Conservation (phyloP, 176 grass and related monocot genomes). For the Pontederia paniculata region DNA sequence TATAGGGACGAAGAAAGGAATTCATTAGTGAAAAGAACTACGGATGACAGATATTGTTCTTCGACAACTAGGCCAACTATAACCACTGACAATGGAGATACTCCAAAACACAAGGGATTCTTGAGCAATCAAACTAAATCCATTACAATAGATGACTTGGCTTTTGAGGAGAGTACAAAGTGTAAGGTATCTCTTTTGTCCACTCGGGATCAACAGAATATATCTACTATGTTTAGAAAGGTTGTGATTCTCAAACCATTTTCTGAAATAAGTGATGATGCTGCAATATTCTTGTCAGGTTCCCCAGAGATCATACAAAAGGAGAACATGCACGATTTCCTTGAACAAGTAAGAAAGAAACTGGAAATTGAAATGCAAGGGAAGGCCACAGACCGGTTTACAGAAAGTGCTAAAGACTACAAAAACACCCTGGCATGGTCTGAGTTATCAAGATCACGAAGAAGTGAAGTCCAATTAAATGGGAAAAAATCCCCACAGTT, state of each 20-base stretch:
- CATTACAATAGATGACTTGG: neutral
- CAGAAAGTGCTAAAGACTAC: conserved; percentile 50
- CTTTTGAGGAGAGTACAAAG: conserved; percentile 21
- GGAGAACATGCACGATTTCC: conserved; percentile 82
- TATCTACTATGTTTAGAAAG: conserved; percentile 39
- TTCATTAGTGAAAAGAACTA: neutral
- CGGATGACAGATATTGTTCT: neutral
- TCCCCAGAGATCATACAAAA: conserved; percentile 74
- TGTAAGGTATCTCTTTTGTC: conserved; percentile 18
- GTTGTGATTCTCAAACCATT: conserved; percentile 90
- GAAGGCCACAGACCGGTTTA: conserved; percentile 48
- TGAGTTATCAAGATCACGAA: conserved; percentile 50
- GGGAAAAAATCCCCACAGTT: conserved; percentile 38
- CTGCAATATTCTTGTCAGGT: conserved; percentile 53
- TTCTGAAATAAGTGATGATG: conserved; percentile 49
- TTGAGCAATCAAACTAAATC: neutral
- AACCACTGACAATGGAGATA: neutral
- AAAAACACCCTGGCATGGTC: conserved; percentile 38
- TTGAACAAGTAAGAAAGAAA: conserved; percentile 83
- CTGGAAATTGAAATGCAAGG: conserved; percentile 80
- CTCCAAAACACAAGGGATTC: neutral
- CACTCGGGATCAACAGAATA: conserved; percentile 31
- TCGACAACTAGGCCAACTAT: neutral
- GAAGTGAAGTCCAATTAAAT: conserved; percentile 27
- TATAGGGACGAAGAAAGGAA: conserved; percentile 7